phyloP scores from a whole-genome alignment of 2,329 filamentous ascomycete species.

The Cladosporium sp. region DNA sequence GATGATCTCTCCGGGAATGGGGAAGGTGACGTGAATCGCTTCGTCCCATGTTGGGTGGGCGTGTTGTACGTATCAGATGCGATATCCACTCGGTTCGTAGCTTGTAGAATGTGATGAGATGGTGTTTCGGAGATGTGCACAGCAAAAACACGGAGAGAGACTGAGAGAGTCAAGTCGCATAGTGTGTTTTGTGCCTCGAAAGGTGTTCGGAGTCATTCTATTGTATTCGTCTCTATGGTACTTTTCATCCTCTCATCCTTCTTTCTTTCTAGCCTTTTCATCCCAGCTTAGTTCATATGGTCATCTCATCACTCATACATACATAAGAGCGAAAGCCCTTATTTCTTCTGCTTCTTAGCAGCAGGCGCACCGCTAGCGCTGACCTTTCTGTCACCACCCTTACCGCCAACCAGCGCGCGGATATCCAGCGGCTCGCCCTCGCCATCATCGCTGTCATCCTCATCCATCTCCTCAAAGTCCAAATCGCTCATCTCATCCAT shows the following conservation, averaged over 20 bases:
- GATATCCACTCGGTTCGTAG: too few species aligned
- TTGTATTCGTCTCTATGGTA: not conserved
- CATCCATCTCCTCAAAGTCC: conserved; percentile 59
- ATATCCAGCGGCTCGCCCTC: conserved; percentile 48
- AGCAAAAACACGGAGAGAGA: too few species aligned
- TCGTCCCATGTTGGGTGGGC: too few species aligned
- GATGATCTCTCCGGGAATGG: too few species aligned
- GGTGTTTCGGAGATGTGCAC: too few species aligned
- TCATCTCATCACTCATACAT: not conserved
- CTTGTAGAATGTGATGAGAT: too few species aligned
- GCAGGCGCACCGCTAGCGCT: conserved; percentile 33
- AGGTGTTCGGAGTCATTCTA: not conserved
- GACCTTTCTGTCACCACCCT: conserved; percentile 34
- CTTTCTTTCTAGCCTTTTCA: not conserved
- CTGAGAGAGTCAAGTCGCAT: too few species aligned
- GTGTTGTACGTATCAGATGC: too few species aligned
- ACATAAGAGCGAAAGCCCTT: not conserved
- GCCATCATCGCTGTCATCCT: conserved; percentile 50
- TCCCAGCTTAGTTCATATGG: not conserved
- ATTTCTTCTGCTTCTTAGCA: conserved; percentile 36
- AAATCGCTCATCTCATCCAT: conserved; percentile 63
- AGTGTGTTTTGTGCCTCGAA: not conserved
- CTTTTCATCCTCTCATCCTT: not conserved
- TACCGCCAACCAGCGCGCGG: conserved; percentile 41
- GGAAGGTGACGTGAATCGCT: too few species aligned